phyloP scores from a whole-genome alignment of 768 basidiomycete species.

The Lanmaoa pseudosensibilis region DNA sequence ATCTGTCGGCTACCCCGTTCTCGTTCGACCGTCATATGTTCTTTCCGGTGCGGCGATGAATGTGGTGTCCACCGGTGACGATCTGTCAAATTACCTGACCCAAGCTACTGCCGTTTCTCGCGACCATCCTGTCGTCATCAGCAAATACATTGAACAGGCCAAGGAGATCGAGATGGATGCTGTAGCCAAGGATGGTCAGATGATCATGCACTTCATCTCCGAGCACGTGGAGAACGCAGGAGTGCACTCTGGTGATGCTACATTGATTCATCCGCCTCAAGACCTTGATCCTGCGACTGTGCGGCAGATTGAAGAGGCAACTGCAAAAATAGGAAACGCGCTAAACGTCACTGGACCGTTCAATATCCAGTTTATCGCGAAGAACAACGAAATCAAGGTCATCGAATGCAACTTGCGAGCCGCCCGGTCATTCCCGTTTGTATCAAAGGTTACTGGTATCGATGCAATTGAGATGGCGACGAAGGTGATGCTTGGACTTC shows the following conservation, averaged over 20 bases:
- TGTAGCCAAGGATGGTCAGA: conserved; percentile 93
- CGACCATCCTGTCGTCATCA: conserved; percentile 96
- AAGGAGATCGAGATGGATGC: conserved; percentile 99
- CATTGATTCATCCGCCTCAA: conserved; percentile 96
- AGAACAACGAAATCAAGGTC: conserved; percentile 99
- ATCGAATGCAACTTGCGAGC: conserved; percentile 99
- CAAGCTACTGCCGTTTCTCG: conserved; percentile 96
- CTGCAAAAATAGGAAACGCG: conserved; percentile 95
- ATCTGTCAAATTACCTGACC: conserved; percentile 87
- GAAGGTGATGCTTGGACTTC: conserved; percentile 93
- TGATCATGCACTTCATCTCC: conserved; percentile 99
- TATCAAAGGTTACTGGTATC: conserved; percentile 96
- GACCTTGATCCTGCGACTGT: conserved; percentile 97
- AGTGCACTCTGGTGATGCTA: conserved; percentile 98
- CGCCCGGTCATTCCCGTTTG: conserved; percentile 97
- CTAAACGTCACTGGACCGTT: conserved; percentile 97
- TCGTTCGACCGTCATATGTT: conserved; percentile 97
- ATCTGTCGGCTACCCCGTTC: conserved; percentile 91
- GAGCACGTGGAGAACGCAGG: conserved; percentile 99
- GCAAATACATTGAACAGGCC: conserved; percentile 98
- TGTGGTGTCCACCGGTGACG: conserved; percentile 91
- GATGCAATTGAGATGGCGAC: conserved; percentile 99
- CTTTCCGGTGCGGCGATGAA: conserved; percentile 99
- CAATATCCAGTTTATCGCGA: conserved; percentile 99
- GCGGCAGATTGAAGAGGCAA: conserved; percentile 93